Evolutionary conservation across 2,329 filamentous ascomycete species (phyloP), one percentile per base, ranked within the genome.

Genomic region (Penicillium paneum): DNA sequence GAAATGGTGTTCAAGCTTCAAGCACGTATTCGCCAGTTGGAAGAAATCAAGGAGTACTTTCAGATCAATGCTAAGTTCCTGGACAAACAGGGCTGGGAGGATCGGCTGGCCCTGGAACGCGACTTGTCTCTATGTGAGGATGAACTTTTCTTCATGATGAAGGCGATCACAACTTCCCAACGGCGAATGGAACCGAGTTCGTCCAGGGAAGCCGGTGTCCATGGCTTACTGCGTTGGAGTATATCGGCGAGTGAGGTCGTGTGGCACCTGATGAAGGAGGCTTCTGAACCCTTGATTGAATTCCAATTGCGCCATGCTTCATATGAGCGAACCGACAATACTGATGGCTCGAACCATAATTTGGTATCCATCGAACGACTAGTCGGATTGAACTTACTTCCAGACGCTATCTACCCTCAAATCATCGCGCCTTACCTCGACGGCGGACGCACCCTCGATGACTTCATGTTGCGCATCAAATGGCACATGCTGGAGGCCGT

Each of bases 141-240:
- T 66, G 95, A 99, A 72, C 76, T 99, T 8, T 99, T 99, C 80
- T 99, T 99, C 76, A 89, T 99, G 79, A 97, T 99, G 94, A 97
- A 99, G 67, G 95, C 94, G 36, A 99, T 99, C 70, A 99, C 94
- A 1, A 95, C 91, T 3, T 95, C 93, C 5, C 94, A 99, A 73
- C 83, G 91, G 56, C 94, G 92, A 69, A 86, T 85, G 59, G 85
- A 88, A 56, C 83, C 83, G 43, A 74, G 75, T 35, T 79, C 84
- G 46, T 84, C 85, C 7, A 83, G 91, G 59, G 88, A 86, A 53
- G 92, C 84, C 56, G 91, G 91, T 6, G 78, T 97, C 52, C 93
- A 84, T 56, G 91, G 91, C 6, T 78, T 97, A 38, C 74, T 99
- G 50, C 87, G 90, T 64, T 97, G 93, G 89, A 94, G 91, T 69